These are phyloP conservation scores for Kondoa malvinella DNA, from an alignment of 768 basidiomycete genomes.

Conservation along the genomic window DNA sequence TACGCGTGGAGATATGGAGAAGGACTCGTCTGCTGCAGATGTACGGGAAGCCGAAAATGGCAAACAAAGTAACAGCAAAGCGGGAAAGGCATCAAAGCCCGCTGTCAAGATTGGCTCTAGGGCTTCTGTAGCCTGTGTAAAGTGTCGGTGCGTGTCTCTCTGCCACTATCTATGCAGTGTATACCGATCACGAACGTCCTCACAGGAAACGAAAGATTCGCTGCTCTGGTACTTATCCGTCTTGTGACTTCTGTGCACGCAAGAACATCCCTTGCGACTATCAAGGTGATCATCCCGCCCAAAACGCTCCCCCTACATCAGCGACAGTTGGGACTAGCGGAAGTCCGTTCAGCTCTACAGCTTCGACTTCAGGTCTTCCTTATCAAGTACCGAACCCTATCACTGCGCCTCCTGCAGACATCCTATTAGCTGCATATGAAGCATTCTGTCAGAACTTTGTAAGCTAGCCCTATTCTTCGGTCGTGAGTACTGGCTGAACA, in stretches of 20 bases:
- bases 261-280: not conserved
- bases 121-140: not conserved
- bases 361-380: not conserved
- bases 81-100: too few species aligned
- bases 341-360: not conserved
- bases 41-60: too few species aligned
- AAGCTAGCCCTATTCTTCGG: not conserved
- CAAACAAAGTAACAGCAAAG: not conserved
- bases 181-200: not conserved
- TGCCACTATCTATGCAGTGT: not conserved
- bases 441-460: not conserved
- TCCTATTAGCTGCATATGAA: not conserved
- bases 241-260: not conserved
- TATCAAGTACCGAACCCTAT: not conserved
- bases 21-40: not conserved
- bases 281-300: not conserved
- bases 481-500: too few species aligned
- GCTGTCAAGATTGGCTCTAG: not conserved
- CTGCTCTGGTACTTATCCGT: not conserved
- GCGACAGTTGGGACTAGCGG: not conserved
- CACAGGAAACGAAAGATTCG: not conserved
- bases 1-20: not conserved
- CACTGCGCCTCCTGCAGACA: not conserved
- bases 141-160: not conserved
- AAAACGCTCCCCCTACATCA: not conserved